These are phyloP conservation scores for Spatholobus suberectus DNA, from an alignment of 306 rosid species.

Conservation along the genomic window DNA sequence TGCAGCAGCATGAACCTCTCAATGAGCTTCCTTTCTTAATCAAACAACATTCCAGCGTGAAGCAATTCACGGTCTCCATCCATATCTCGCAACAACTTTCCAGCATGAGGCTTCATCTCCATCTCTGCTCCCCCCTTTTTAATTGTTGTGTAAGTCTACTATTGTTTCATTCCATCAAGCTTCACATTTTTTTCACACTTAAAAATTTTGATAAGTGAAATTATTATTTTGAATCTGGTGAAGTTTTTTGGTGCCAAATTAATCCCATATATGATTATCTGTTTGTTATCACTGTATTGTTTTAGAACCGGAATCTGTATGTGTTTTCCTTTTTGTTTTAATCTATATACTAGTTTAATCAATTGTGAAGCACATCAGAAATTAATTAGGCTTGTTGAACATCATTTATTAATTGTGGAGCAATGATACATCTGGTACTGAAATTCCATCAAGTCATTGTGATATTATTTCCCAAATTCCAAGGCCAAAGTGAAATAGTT, in stretches of 20 bases:
- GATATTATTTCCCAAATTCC: neutral
- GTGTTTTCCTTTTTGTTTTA: neutral
- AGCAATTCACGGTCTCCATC: neutral
- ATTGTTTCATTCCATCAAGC: neutral
- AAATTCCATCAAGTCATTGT: neutral
- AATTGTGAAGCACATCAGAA: neutral
- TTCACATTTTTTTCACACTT: neutral
- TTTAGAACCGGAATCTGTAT: neutral
- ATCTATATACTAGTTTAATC: neutral
- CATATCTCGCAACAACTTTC: neutral
- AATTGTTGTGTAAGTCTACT: neutral
- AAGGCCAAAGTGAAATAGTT: neutral
- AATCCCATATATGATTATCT: neutral
- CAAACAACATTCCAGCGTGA: neutral
- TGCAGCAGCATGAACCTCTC: neutral
- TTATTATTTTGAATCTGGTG: neutral
- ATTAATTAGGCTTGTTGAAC: neutral
- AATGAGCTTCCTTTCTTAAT: neutral
- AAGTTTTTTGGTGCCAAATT: neutral
- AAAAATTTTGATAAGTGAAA: neutral
- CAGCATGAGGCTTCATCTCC: neutral
- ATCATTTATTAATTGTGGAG: neutral
- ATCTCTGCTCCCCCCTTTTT: neutral
- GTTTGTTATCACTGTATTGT: neutral
- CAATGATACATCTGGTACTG: neutral